Base-by-base conservation (phyloP, 2,329 filamentous ascomycete species). In the Phyllosticta citribraziliensis region DNA sequence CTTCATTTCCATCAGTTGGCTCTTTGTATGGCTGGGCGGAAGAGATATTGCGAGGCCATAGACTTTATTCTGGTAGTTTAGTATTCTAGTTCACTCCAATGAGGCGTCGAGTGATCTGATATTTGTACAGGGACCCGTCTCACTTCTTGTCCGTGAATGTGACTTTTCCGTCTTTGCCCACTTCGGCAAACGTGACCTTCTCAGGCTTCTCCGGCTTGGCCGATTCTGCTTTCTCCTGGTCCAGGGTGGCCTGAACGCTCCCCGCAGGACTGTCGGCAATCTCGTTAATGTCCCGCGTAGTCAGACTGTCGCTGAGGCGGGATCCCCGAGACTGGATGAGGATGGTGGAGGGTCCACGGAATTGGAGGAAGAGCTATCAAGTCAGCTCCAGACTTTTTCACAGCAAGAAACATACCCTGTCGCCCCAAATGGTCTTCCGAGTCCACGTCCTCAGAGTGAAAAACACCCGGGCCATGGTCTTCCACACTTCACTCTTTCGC, bases 361-460 rank as follows among this genome's bases (percentile, higher is more conserved):
- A 97, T 70, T 89, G 88, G 33, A 99, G 78, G 75, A 97, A 97
- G 25, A 97, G 79, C 75, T 85, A 63, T 84, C 64, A 11, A 51
- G 56, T 70, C 63, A 70, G 66, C 52, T 19, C 35, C n/a, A 25
- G n/a, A 35, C 51, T 27, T 47, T 30, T 51, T 20, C 25, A 20
- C 35, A n/a, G 22, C 22, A 52, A 47, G n/a, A 12, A 12, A 67
- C 78, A 67, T 76, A 86, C 84, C 64, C 93, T 79, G 72, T 99
- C 94, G 22, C 94, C 94, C 90, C 91, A 97, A 61, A 99, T 88
- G 1, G 89, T 89, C 69, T 89, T 84, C 63, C 92, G 83, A 52
- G 87, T 80, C 76, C 87, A 86, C 0, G 91, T 96, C 63, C 91
- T 84, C 20, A 95, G 66, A 47, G 78, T 83, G 73, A 88, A 89